phyloP scores from a whole-genome alignment of 2,329 filamentous ascomycete genomes.

The Alternaria arborescens region DNA sequence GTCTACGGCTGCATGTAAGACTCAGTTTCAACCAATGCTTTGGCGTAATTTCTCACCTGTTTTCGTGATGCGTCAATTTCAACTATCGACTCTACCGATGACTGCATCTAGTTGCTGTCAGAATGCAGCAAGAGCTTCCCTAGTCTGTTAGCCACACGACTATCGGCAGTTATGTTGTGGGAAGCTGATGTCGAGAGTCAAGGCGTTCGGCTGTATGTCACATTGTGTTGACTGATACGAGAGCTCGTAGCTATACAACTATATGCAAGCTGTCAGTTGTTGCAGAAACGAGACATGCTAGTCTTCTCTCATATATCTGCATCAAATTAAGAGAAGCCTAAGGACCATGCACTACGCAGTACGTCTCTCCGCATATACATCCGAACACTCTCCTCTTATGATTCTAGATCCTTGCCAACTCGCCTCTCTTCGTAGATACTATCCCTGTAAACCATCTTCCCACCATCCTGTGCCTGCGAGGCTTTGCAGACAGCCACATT shows the following conservation, averaged over 20 bases:
- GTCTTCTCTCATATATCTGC: no score
- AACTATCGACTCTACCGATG: neutral
- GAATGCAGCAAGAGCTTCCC: neutral
- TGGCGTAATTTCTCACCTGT: neutral
- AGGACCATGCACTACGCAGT: no score
- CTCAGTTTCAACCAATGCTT: neutral
- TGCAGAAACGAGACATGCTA: no score
- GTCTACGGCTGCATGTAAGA: neutral
- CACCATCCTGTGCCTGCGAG: no score
- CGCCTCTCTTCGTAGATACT: no score
- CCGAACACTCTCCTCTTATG: no score
- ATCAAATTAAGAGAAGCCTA: no score
- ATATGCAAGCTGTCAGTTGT: no score
- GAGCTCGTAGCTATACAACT: neutral
- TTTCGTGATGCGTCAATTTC: neutral
- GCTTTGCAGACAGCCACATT: no score
- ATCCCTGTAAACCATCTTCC: no score
- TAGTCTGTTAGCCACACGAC: neutral
- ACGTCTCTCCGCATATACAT: no score
- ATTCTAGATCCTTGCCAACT: no score
- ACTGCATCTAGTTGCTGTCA: neutral
- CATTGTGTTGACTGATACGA: neutral
- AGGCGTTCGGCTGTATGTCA: constrained; percentile 1
- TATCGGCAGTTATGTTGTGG: neutral
- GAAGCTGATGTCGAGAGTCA: neutral